Evolutionary conservation across 2,329 filamentous ascomycete species (phyloP), one percentile per base, ranked within the genome.

Genomic region (Ceratocystis cacaofunesta): DNA sequence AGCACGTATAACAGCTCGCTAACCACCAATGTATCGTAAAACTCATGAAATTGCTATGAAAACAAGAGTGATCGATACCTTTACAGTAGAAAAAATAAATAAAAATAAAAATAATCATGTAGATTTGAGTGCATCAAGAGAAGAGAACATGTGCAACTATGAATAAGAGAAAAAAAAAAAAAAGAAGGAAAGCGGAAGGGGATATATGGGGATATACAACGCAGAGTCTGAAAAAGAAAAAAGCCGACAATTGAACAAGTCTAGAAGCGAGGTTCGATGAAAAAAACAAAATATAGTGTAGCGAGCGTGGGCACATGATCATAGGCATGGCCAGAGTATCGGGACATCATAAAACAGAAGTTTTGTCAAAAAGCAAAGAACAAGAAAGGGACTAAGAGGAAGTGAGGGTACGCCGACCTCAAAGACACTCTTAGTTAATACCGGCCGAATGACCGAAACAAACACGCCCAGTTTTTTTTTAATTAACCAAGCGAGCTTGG

Each of bases 311-410:
- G 57, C 57, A 44, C 55, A 61, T 50, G 66, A 36, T 48, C 63
- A 63, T 65, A 44, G 63, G 60, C 63, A 63, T 65, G 43, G 63
- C 63, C 32, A 46, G 50, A 64, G 63, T 55, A 65, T 62, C 58
- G 32, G 58, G 64, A 48, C 57, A 43, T 61, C 44, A 65, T 61
- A 52, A 50, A 64, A 64, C 30, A 67, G 57, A 52, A 17, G 48
- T 52, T 41, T 10, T 52, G 48, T 44, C 52, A 64, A 68, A 61
- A 65, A 67, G 58, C 67, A 58, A 30, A 64, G 48, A 66, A 62
- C 10, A 41, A 15, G 36, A 41, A 41, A 41, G 36, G 63, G 65
- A 61, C 19, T 19, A 63, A 44, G 4, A 61, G n/a, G 25, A 36
- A 17, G 48, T 43, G 36, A 48, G 15, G 44, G 44, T 25, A 15